Base-by-base conservation (phyloP, 1,284 basidiomycete genomes). In the Cutaneotrichosporon sp. region DNA sequence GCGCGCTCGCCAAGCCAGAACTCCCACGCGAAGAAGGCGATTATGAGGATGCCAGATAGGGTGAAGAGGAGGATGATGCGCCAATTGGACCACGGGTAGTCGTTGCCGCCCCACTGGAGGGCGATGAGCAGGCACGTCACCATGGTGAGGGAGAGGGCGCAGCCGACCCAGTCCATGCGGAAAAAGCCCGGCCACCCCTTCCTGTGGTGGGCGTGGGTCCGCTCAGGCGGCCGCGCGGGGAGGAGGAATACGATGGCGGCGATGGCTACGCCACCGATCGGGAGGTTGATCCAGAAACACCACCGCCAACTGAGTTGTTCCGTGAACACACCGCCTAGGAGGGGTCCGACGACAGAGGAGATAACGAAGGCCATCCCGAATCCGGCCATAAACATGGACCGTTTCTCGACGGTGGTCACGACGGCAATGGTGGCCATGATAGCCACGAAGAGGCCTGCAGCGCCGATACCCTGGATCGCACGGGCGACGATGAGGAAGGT, bases 261-360 rank as follows among this genome's bases (percentile, higher is more conserved):
- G 38, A 71, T 70, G 5, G 75, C 69, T 43, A 61, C 37, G 53
- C 61, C 70, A 34, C 74, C 76, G 46, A 77, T 65, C 7, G 78
- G 78, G 0, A 80, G 66, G 64, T 79, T 79, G 66, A 79, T 78
- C 66, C 72, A 78, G 68, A 77, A 78, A 56, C 75, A 78, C 52
- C 66, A 75, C 39, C 78, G 62, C 78, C 78, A 79, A 1, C 71
- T 67, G 25, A 76, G 73, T n/a, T 67, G 67, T 47, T 79, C 72
- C 20, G 76, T 76, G 57, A 79, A 79, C 3, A 71, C 76, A 33
- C 76, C 76, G 25, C 74, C 75, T 5, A 77, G 59, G 14, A 76
- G 58, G 1, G 75, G 74, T 4, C 73, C 73, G 33, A 72, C 59
- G 27, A 74, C 68, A 12, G 61, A 65, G 3, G 71, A 68, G 9